These are phyloP conservation scores for Eucalyptus guilfoylei DNA, from an alignment of 345 rosid genomes.

Conservation along the genomic window DNA sequence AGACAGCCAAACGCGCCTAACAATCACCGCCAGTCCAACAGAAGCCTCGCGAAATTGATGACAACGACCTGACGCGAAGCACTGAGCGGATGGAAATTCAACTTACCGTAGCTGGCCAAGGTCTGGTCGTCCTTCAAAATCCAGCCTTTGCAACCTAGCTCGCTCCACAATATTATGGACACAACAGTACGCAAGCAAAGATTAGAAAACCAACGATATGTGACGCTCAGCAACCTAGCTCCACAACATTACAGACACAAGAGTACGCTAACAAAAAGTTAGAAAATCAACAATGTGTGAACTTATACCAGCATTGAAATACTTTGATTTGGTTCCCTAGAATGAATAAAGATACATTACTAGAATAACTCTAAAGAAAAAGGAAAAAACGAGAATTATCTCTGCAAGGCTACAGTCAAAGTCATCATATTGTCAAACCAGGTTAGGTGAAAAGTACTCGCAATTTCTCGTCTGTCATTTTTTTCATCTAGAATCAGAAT, in stretches of 20 bases:
- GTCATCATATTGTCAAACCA: background rate
- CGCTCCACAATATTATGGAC: background rate
- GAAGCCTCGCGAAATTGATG: too few relatives aligned
- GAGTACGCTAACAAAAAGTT: background rate
- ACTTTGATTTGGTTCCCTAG: background rate
- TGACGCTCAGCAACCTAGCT: background rate
- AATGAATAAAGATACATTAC: background rate
- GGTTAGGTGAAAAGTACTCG: background rate
- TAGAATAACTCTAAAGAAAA: background rate
- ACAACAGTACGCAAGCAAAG: background rate
- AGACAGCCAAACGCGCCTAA: too few relatives aligned
- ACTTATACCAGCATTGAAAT: background rate
- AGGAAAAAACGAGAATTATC: background rate
- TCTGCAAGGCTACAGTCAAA: background rate
- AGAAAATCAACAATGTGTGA: background rate
- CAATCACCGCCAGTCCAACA: too few relatives aligned
- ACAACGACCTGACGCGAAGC: too few relatives aligned
- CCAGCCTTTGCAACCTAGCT: constrained; percentile 34
- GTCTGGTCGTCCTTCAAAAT: too few relatives aligned
- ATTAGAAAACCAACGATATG: background rate
- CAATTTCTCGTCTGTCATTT: background rate
- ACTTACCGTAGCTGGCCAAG: too few relatives aligned
- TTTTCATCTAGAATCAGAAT: background rate
- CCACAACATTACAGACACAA: background rate
- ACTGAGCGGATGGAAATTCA: too few relatives aligned